Percentiles rank a stretch among this genome's conserved stretches.
Conservation (phyloP, 73 alveolate species). For the Stentor coeruleus region DNA sequence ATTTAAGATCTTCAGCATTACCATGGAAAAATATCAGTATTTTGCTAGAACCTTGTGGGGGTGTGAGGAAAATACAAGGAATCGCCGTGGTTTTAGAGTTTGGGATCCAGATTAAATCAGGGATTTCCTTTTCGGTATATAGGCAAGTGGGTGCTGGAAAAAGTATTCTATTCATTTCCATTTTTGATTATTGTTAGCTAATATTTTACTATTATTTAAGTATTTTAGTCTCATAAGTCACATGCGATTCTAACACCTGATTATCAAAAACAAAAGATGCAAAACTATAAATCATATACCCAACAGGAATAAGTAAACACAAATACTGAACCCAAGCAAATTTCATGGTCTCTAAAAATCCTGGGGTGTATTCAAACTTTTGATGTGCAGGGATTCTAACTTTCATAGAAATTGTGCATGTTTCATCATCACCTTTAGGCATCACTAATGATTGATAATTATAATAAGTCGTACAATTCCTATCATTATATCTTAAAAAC, state of each 20-base stretch:
- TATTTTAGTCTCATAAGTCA: background rate
- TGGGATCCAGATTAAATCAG: background rate
- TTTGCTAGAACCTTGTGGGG: slow-evolving; percentile 7
- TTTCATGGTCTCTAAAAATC: slow-evolving; percentile 38
- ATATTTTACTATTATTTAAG: background rate
- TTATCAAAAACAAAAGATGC: slow-evolving; percentile 37
- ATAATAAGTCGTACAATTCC: background rate
- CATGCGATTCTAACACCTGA: slow-evolving; percentile 32
- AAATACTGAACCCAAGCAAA: slow-evolving; percentile 53
- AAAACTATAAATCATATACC: slow-evolving; percentile 30
- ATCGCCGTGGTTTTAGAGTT: background rate
- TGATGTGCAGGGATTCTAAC: slow-evolving; percentile 34
- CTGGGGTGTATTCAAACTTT: slow-evolving; percentile 35
- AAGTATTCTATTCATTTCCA: background rate
- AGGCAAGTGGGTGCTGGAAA: background rate
- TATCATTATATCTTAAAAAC: background rate
- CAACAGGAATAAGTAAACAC: slow-evolving; percentile 40
- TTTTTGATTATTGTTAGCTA: background rate
- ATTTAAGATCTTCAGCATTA: slow-evolving; percentile 39
- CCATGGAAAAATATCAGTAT: slow-evolving; percentile 39
- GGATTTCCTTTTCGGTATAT: background rate
- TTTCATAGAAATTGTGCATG: background rate
- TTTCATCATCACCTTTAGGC: background rate
- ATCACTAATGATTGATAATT: background rate
- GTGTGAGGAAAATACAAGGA: background rate